These are phyloP conservation scores for Ogataea hybrid DNA, from an alignment of 1,139 yeast species.

Conservation along the genomic window DNA sequence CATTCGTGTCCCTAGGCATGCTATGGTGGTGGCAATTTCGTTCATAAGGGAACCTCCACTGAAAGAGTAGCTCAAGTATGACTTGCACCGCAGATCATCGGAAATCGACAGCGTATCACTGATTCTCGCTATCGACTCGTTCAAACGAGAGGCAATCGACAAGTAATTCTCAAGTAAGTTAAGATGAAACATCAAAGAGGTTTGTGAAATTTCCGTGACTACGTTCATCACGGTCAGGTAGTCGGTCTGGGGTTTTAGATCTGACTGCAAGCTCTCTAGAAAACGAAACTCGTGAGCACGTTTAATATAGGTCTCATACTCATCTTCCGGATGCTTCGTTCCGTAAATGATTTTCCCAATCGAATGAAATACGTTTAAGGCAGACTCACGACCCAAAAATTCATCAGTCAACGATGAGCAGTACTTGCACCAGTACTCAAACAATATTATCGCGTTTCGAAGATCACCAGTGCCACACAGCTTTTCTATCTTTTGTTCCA, in stretches of 20 bases:
- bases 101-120: conserved; percentile 24
- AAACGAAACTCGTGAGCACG: conserved; percentile 9
- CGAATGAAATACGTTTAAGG: conserved; percentile 62
- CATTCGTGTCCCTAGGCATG: conserved; percentile 26
- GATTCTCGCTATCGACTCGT: conserved; percentile 15
- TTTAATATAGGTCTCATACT: conserved; percentile 26
- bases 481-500: conserved; percentile 39
- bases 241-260: conserved; percentile 13
- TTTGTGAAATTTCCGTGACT: conserved; percentile 31
- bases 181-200: conserved; percentile 35
- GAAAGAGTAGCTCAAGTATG: not conserved
- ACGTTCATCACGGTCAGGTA: conserved; percentile 36
- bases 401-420: conserved; percentile 14
- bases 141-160: conserved; percentile 29
- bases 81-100: conserved; percentile 20
- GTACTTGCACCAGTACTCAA: conserved; percentile 62
- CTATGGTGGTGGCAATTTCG: conserved; percentile 17
- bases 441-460: conserved; percentile 62
- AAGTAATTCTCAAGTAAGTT: conserved; percentile 45
- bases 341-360: conserved; percentile 68
- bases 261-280: not conserved
- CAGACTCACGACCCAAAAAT: conserved; percentile 43
- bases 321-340: conserved; percentile 36
- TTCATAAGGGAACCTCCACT: conserved; percentile 1
- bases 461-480: conserved; percentile 66